Evolutionary conservation across 2,329 filamentous ascomycete genomes (phyloP), one percentile per base, ranked within the genome.

Genomic region (Clonostachys rhizophaga): DNA sequence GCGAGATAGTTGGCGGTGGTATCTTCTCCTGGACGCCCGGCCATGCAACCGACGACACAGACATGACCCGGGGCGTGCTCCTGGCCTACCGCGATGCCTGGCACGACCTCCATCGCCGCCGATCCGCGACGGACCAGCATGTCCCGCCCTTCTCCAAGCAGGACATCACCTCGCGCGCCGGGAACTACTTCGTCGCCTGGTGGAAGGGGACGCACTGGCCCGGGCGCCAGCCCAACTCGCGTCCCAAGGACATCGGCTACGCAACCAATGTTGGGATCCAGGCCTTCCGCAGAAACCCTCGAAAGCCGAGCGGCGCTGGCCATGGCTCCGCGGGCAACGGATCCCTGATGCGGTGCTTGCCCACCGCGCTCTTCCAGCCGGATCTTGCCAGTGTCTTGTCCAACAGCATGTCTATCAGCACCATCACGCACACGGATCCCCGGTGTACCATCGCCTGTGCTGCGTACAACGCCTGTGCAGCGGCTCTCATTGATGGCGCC

Each of bases 31-130:
- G 72, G 71, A 46, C 64, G 0, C 49, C 64, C 1, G 72, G 73
- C 9, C 64, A 69, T 48, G 71, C 71, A 14, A 75, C 72, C 24
- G 71, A 75, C 53, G 71, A 75, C 53, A 74, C 71, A 1, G 71
- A 75, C 52, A 58, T 75, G 51, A 72, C 69, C 5, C 68, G 71
- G 5, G 71, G 64, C 9, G 66, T 74, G 1, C 58, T 75, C 6
- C 62, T 75, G 12, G 70, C 69, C 5, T 75, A 75, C 50, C 55
- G 49, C 2, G 65, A 67, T 40, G 30, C 34, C 11, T 43, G 44
- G 30, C 16, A 13, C 34, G 30, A 14, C 24, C 17, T 11, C 24
- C 9, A 30, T 30, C 30, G 13, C 20, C n/a, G 13, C 18, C 14
- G 42, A 8, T 14, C 44, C n/a, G 14, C n/a, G 46, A 46, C 34